Evolutionary conservation across 106 monocot species (phyloP), one percentile per base, ranked within the genome.

Genomic region (Agapanthus africanus): DNA sequence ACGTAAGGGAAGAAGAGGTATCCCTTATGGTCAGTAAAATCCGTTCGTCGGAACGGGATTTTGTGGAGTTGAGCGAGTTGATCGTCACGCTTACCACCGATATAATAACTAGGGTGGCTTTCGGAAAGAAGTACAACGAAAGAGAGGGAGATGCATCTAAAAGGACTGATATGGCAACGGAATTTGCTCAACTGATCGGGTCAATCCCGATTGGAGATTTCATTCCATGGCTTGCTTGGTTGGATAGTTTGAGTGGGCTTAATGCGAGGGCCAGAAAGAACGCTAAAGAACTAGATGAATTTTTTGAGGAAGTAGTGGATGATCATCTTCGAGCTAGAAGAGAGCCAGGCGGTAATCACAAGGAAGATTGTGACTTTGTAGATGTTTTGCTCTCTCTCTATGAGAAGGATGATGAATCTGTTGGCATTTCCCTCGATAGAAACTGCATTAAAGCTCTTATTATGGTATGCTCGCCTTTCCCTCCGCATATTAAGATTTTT

Each of bases 381-480:
- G 81, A 81, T 61, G 57, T 88, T 14, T 66, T 88, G 51, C 67
- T 84, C n/a, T n/a, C n/a, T 8, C 51, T 52, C 1, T 47, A 78
- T n/a, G 63, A 81, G 39, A 71, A 68, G 14, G 66, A 72, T 0
- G 10, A 33, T 19, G 46, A 19, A 7, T 19, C 19, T 6, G 57
- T 84, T 23, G 52, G 47, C 0, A 77, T 47, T n/a, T n/a, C n/a
- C n/a, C n/a, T n/a, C n/a, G n/a, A n/a, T n/a, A n/a, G n/a, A n/a
- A n/a, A n/a, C n/a, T n/a, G n/a, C n/a, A n/a, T n/a, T n/a, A n/a
- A n/a, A n/a, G n/a, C n/a, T n/a, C n/a, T n/a, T n/a, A n/a, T n/a
- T n/a, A n/a, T n/a, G n/a, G n/a, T n/a, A n/a, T n/a, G n/a, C n/a
- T n/a, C n/a, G n/a, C n/a, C n/a, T n/a, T n/a, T n/a, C n/a, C n/a